Base-by-base conservation (phyloP, 257 asterid genomes). In the Cynanchum wilfordii region DNA sequence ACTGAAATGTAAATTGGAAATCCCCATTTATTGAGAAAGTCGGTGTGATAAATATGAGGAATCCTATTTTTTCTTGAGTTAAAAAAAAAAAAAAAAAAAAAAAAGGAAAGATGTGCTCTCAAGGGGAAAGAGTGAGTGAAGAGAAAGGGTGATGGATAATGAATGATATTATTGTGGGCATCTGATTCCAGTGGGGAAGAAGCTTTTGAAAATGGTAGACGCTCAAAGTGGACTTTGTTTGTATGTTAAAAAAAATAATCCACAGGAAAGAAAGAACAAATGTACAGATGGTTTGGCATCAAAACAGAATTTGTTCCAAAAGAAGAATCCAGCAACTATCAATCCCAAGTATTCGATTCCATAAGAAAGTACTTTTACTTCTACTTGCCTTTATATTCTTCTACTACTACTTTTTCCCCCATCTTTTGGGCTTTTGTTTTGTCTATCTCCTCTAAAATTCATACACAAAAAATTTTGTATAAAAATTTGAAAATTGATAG, bases 231-330 rank as follows among this genome's bases (percentile, higher is more conserved):
- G 65, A 20, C 57, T 51, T 62, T 25, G 66, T 17, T 19, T 50
- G 5, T 22, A 4, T 49, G 52, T 47, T 47, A 47, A 10, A 15
- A 12, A 47, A 20, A 30, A 2, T 24, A 50, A 9, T 24, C 57
- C 27, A 25, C 40, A 27, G 69, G 45, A 72, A 38, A 73, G 45
- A 3, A 56, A 73, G 45, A 7, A 56, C 19, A 3, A 33, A 27
- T 16, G 29, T 36, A 29, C 54, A 45, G 66, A 69, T 66, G 25
- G 70, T 67, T 27, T 67, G 68, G 19, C 56, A 24, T 40, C 17
- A 29, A 57, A 57, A 47, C 25, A 50, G 75, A 55, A 70, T 76
- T 47, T 76, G 72, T 76, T 76, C 75, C 67, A 38, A 47, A 11
- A 70, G 75, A 11, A 76, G 75, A 51, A 69, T 70, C 70, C 44